These are phyloP conservation scores for Crithidia bombi DNA, from an alignment of 208 protist species.

Conservation along the genomic window DNA sequence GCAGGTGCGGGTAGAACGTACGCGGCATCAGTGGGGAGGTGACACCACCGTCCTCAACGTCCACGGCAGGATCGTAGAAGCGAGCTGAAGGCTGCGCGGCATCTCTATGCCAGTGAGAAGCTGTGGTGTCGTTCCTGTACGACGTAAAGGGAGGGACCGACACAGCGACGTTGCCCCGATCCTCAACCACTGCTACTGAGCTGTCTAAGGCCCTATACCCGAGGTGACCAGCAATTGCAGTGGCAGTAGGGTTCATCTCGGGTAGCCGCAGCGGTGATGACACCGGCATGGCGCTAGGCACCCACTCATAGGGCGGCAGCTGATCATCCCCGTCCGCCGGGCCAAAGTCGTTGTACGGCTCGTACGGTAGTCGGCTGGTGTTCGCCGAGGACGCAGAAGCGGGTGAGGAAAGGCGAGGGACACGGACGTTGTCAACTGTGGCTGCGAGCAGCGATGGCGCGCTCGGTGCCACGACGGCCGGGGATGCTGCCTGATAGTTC, in stretches of 20 bases:
- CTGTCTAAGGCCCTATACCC: no score
- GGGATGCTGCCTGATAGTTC: no score
- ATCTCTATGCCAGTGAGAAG: not conserved
- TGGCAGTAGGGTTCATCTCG: not conserved
- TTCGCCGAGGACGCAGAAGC: not conserved
- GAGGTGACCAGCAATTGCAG: not conserved
- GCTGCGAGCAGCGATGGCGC: not conserved
- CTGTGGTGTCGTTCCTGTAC: not conserved
- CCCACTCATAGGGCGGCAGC: constrained; percentile 36
- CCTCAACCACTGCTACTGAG: no score
- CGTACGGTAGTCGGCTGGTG: constrained; percentile 13
- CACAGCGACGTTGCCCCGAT: no score
- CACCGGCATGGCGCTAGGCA: constrained; percentile 23
- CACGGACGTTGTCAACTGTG: not conserved
- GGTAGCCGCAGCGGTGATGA: constrained; percentile 1
- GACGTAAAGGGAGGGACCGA: not conserved
- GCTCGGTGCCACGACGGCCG: no score
- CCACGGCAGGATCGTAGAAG: constrained; percentile 11
- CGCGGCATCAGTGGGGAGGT: not conserved
- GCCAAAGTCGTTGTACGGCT: constrained; percentile 20
- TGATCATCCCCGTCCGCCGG: constrained; percentile 1
- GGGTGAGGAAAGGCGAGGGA: not conserved
- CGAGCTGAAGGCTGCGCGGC: not conserved
- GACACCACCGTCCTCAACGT: not conserved
- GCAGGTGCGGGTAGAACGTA: constrained; percentile 22